Evolutionary conservation across 495 filamentous ascomycete species (phyloP).

Genomic region (Aspergillus sclerotioniger): DNA sequence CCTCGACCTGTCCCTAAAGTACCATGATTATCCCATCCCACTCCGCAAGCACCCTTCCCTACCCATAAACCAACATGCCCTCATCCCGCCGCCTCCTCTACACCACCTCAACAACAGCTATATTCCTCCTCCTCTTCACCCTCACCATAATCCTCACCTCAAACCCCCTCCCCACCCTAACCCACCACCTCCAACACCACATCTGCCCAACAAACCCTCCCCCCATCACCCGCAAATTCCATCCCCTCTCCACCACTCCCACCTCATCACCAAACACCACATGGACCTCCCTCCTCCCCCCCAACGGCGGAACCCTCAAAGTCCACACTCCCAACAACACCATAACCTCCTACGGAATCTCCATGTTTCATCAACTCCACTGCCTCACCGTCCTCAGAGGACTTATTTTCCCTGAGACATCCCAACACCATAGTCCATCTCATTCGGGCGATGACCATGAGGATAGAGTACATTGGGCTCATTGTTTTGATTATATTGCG

Average conservation of each 20-base stretch:
- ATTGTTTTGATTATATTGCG: constrained; percentile 20
- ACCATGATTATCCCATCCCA: too few relatives aligned
- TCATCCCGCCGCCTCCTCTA: not conserved
- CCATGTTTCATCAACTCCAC: constrained; percentile 53
- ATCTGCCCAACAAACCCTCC: not conserved
- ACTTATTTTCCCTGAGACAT: constrained; percentile 7
- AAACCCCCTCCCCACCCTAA: not conserved
- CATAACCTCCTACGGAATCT: constrained; percentile 26
- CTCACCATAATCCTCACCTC: not conserved
- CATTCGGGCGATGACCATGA: constrained; percentile 1
- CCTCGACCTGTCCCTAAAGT: too few relatives aligned
- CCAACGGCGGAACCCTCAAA: not conserved
- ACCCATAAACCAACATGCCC: too few relatives aligned
- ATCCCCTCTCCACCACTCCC: not conserved
- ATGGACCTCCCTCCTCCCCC: not conserved
- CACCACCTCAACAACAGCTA: not conserved
- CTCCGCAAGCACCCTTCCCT: too few relatives aligned
- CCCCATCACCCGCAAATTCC: constrained; percentile 1
- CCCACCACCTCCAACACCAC: not conserved
- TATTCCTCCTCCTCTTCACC: not conserved
- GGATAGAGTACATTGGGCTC: constrained; percentile 15
- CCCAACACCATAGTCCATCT: constrained; percentile 1
- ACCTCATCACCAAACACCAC: not conserved
- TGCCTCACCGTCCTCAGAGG: constrained; percentile 32
- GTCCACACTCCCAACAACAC: not conserved